Conservation (phyloP, 441 rosid genomes). For the Gossypium trilobum region DNA sequence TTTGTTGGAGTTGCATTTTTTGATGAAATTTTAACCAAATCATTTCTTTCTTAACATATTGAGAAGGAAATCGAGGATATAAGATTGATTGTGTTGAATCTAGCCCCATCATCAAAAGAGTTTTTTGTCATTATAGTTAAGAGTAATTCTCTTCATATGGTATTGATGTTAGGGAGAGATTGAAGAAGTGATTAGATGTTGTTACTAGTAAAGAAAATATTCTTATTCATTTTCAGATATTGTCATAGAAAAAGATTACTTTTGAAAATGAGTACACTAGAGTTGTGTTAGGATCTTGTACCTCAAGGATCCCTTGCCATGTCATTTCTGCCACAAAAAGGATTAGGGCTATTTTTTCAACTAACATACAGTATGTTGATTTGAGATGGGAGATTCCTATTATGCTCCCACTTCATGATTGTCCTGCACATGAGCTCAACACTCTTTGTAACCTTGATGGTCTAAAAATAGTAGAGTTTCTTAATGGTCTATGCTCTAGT, state of each 20-base stretch:
- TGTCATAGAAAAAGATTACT: conserved; percentile 71
- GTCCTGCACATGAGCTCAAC: conserved; percentile 61
- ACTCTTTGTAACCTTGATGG: conserved; percentile 65
- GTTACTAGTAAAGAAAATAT: too few species aligned
- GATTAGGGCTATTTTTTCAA: conserved; percentile 76
- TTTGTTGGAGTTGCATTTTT: conserved; percentile 77
- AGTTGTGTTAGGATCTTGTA: conserved; percentile 58
- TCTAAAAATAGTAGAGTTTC: conserved; percentile 47
- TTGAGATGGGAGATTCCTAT: conserved; percentile 69
- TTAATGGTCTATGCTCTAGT: conserved; percentile 31
- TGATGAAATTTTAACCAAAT: conserved; percentile 43
- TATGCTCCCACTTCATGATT: conserved; percentile 88
- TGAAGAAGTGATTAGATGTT: too few species aligned
- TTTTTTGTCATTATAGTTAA: conserved; percentile 42
- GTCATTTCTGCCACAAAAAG: conserved; percentile 68
- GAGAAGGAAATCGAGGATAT: conserved; percentile 36
- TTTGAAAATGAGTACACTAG: conserved; percentile 61
- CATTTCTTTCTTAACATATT: conserved; percentile 26
- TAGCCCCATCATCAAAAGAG: conserved; percentile 55
- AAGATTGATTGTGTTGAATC: conserved; percentile 30
- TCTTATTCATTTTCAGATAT: conserved; percentile 34
- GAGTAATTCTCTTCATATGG: conserved; percentile 30
- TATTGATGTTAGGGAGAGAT: neutral
- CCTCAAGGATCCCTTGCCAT: conserved; percentile 37
- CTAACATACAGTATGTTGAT: conserved; percentile 84